Evolutionary conservation across 164 flowering plant species (phyloP).

Genomic region (Macadamia integrifolia): DNA sequence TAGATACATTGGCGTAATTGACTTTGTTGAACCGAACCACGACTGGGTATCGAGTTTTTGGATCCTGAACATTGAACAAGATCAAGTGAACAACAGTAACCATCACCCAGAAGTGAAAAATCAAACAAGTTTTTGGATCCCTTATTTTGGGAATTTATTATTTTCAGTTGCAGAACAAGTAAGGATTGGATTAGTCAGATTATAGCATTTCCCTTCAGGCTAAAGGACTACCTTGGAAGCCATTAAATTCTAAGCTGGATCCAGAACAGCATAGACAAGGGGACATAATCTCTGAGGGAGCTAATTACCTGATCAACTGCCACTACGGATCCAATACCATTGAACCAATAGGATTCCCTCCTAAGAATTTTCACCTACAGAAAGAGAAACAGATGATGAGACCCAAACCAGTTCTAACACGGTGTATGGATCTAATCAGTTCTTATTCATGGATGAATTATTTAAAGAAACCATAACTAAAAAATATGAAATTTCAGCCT

Average conservation of each 20-base stretch:
- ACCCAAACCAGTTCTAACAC: background rate
- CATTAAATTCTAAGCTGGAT: background rate
- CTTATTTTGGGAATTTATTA: too few species aligned
- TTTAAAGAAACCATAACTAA: too few species aligned
- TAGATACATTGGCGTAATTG: conserved; percentile 85
- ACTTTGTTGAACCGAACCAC: conserved; percentile 91
- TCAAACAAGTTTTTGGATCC: too few species aligned
- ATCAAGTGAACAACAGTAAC: too few species aligned
- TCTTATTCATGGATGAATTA: too few species aligned
- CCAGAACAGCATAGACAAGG: background rate
- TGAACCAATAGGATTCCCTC: conserved; percentile 96
- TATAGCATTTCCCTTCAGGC: too few species aligned
- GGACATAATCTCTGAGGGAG: background rate
- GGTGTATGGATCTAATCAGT: too few species aligned
- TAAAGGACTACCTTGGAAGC: too few species aligned
- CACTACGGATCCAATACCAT: conserved; percentile 87
- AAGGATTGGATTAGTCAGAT: too few species aligned
- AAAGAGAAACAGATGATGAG: background rate
- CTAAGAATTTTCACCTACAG: conserved; percentile 86
- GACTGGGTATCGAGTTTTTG: conserved; percentile 81
- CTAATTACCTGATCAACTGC: conserved; percentile 83
- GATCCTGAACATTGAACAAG: conserved; percentile 50
- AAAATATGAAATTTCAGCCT: too few species aligned
- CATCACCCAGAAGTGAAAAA: too few species aligned
- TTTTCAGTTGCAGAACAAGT: too few species aligned